Conservation (phyloP, 306 rosid species). For the Vicia faba region DNA sequence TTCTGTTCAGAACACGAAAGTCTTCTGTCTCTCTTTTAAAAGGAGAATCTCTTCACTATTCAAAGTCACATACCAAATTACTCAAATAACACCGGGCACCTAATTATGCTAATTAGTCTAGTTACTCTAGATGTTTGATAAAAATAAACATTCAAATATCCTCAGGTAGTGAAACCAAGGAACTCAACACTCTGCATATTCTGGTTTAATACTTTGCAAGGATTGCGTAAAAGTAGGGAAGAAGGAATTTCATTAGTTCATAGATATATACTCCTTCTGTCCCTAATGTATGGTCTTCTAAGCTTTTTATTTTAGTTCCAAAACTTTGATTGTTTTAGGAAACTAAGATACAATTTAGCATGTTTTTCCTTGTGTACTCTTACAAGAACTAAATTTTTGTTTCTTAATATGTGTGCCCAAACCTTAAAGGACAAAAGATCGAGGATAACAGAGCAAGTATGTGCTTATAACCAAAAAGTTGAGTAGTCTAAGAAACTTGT, state of each 20-base stretch:
- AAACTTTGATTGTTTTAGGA: neutral
- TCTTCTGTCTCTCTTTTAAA: neutral
- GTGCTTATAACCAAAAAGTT: constrained; percentile 19
- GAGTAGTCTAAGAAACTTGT: constrained; percentile 27
- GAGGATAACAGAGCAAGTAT: neutral
- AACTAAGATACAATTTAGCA: neutral
- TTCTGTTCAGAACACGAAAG: constrained; percentile 23
- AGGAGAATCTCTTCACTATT: constrained; percentile 11
- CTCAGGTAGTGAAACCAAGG: constrained; percentile 28
- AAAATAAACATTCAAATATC: neutral
- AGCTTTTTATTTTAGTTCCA: neutral
- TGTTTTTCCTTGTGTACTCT: neutral
- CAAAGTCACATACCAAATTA: neutral
- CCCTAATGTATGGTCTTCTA: neutral
- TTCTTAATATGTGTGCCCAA: neutral
- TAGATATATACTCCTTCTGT: neutral
- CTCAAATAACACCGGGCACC: constrained; percentile 1
- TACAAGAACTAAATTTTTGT: neutral
- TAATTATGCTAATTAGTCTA: constrained; percentile 18
- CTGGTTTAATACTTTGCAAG: constrained; percentile 11
- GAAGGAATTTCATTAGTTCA: constrained; percentile 1
- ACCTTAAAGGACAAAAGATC: neutral
- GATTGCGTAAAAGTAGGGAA: constrained; percentile 11
- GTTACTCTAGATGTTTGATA: constrained; percentile 5
- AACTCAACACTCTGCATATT: constrained; percentile 13